phyloP scores from a whole-genome alignment of 2,329 filamentous ascomycete species.

The Intubia oerlemansii region DNA sequence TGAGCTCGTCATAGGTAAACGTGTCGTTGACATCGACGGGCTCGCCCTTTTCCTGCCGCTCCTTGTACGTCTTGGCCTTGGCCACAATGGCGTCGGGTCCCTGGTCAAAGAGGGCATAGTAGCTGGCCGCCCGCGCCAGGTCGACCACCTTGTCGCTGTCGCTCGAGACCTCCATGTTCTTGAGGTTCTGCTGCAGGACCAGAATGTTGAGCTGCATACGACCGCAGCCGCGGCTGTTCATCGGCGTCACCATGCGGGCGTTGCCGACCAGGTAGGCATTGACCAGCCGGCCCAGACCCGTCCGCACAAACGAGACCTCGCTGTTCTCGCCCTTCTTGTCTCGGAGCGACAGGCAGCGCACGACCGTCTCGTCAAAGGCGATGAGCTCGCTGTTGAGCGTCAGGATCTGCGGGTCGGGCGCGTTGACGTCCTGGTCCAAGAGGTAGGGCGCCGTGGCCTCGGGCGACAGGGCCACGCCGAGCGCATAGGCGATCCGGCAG shows the following conservation, averaged over 20 bases:
- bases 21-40: constrained; percentile 14
- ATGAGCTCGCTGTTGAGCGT: constrained; percentile 66
- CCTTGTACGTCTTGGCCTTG: constrained; percentile 30
- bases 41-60: constrained; percentile 14
- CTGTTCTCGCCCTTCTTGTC: constrained; percentile 33
- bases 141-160: constrained; percentile 37
- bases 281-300: constrained; percentile 55
- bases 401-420: constrained; percentile 64
- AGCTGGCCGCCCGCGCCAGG: constrained; percentile 40
- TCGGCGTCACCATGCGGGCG: constrained; percentile 47
- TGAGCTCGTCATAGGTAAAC: constrained; percentile 46
- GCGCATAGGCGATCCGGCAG: constrained; percentile 63
- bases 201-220: constrained; percentile 86
- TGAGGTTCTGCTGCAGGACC: constrained; percentile 88
- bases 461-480: constrained; percentile 40
- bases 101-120: constrained; percentile 45
- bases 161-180: constrained; percentile 52
- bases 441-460: constrained; percentile 35
- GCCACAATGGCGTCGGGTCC: constrained; percentile 44
- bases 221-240: constrained; percentile 69
- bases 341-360: constrained; percentile 36
- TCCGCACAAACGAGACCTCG: constrained; percentile 57
- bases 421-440: constrained; percentile 50
- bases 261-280: constrained; percentile 60
- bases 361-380: constrained; percentile 67